Evolutionary conservation across 2,329 filamentous ascomycete species (phyloP).

Genomic region (Cadophora sp.): DNA sequence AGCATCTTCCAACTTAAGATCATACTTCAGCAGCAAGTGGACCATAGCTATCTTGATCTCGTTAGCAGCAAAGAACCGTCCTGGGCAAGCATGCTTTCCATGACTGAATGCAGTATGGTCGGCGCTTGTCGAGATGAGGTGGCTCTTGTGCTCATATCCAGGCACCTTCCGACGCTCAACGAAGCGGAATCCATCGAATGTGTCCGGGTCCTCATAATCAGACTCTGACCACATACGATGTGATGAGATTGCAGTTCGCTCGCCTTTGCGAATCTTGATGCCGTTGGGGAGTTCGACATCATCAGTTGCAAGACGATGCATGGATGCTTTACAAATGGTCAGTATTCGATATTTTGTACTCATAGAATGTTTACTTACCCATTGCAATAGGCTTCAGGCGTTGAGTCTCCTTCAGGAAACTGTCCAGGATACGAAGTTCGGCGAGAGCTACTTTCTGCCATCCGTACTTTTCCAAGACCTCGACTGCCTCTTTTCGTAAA

Average conservation of each 20-base stretch:
- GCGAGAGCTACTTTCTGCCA: constrained; percentile 8
- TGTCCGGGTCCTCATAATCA: constrained; percentile 22
- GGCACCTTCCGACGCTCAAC: constrained; percentile 32
- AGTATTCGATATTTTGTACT: neutral
- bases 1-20: constrained; percentile 39
- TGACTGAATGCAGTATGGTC: constrained; percentile 49
- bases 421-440: constrained; percentile 5
- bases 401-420: constrained; percentile 17
- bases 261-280: constrained; percentile 40
- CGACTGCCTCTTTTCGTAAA: constrained; percentile 1
- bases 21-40: constrained; percentile 47
- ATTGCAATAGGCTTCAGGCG: constrained; percentile 13
- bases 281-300: constrained; percentile 44
- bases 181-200: constrained; percentile 37
- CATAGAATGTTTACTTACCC: neutral
- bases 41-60: constrained; percentile 49
- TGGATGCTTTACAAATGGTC: neutral
- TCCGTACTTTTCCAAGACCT: constrained; percentile 3
- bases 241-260: constrained; percentile 21
- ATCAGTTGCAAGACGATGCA: constrained; percentile 21
- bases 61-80: constrained; percentile 50
- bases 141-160: constrained; percentile 41
- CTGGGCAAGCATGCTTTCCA: constrained; percentile 52
- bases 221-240: constrained; percentile 36
- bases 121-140: constrained; percentile 47